Evolutionary conservation across 1,139 yeast species (phyloP).

Genomic region (Protomyces inouyei): DNA sequence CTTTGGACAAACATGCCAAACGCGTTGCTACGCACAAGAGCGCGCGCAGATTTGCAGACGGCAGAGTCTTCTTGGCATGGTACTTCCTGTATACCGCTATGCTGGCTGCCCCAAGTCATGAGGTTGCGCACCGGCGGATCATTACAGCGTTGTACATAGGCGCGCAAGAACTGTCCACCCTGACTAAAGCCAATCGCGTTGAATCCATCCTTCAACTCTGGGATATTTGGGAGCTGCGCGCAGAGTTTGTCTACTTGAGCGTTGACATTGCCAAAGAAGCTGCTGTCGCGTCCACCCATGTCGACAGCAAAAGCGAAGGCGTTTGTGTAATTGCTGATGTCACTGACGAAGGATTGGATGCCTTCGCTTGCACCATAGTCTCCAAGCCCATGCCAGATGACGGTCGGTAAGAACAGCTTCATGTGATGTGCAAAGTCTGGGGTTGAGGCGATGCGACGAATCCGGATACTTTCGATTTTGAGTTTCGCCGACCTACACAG

Average conservation of each 20-base stretch:
- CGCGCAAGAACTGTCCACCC: slow-evolving; percentile 71
- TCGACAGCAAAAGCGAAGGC: slow-evolving; percentile 16
- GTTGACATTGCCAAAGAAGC: slow-evolving; percentile 56
- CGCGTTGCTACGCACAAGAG: slow-evolving; percentile 53
- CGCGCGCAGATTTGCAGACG: slow-evolving; percentile 55
- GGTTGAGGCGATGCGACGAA: too few species aligned
- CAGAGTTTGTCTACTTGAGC: slow-evolving; percentile 47
- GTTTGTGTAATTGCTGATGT: slow-evolving; percentile 9
- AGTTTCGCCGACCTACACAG: too few species aligned
- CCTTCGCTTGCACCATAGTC: slow-evolving; percentile 65
- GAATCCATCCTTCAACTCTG: slow-evolving; percentile 53
- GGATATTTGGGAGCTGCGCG: slow-evolving; percentile 42
- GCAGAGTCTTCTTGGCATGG: slow-evolving; percentile 62
- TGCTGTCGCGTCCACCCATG: slow-evolving; percentile 11
- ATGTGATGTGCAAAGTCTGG: neutral
- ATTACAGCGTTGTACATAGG: slow-evolving; percentile 56
- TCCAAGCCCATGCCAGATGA: slow-evolving; percentile 82
- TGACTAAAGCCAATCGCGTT: slow-evolving; percentile 78
- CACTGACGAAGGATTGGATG: slow-evolving; percentile 38
- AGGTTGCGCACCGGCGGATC: slow-evolving; percentile 50
- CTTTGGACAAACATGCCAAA: slow-evolving; percentile 59
- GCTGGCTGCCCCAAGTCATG: slow-evolving; percentile 78
- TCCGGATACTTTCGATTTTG: too few species aligned
- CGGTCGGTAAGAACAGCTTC: slow-evolving; percentile 47
- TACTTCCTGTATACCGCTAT: slow-evolving; percentile 63